Base-by-base conservation (phyloP, 495 filamentous ascomycete genomes). In the Xylaria telfairii region DNA sequence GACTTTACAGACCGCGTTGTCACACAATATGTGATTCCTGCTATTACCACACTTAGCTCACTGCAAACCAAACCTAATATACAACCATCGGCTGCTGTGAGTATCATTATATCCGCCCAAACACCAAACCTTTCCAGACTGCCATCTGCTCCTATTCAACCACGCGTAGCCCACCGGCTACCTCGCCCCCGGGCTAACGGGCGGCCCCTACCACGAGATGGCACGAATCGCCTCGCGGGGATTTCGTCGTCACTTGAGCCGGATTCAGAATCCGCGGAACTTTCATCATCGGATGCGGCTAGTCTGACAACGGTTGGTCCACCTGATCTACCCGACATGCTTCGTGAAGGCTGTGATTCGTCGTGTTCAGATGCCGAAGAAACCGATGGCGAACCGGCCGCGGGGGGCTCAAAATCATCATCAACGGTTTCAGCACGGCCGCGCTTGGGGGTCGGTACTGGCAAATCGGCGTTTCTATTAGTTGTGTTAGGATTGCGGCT, bases 351-450 rank as follows among this genome's bases (percentile, higher is more conserved):
- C 4, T 42, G 39, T 37, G 46, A 30, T 30, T 64, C 47, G 19
- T 75, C 61, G 17, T 37, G 65, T 32, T 76, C 76, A n/a, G 74
- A 69, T n/a, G 32, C 66, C 8, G 74, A 51, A 37, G 74, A 71
- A 9, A 71, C 32, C 34, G 76, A 76, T 12, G 76, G 54, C 12
- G 74, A 74, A 51, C 34, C 70, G 15, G 59, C 73, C 1, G 60
- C 75, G 34, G 64, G 64, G 5, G 78, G 80, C n/a, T 79, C 76
- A 68, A 79, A 82, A 47, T 81, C 76, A 30, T 78, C 71, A 39
- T 82, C 79, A 15, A 76, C 49, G 2, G 74, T 71, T 41, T 72
- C 75, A 10, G 67, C 56, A 26, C 72, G 71, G 12, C 75, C 75
- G 24, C 53, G 47, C 53, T 71, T 74, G n/a, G 73, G 17, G 34